phyloP scores from a whole-genome alignment of 2,329 filamentous ascomycete species.

The Tolypocladium nubicola region DNA sequence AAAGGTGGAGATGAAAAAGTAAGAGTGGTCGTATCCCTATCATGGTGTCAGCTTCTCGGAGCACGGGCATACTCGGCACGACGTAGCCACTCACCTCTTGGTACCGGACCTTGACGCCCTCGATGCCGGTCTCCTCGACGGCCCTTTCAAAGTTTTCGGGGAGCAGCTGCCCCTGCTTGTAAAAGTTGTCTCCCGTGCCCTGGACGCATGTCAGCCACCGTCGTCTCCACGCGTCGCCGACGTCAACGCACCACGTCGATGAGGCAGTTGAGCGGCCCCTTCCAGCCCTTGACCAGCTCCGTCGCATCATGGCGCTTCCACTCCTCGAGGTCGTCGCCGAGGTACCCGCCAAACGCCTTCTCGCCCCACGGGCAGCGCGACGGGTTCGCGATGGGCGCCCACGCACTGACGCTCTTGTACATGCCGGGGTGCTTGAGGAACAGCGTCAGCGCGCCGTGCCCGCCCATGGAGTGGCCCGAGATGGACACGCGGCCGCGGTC shows the following conservation, averaged over 20 bases:
- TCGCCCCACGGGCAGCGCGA: conserved; percentile 82
- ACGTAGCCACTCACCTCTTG: conserved; percentile 47
- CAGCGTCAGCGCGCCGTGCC: conserved; percentile 85
- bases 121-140: conserved; percentile 62
- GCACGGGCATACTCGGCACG: not conserved
- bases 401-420: conserved; percentile 84
- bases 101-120: conserved; percentile 68
- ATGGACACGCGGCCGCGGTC: conserved; percentile 67
- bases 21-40: conserved; percentile 89
- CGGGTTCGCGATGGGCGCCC: conserved; percentile 85
- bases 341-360: conserved; percentile 89
- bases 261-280: conserved; percentile 60
- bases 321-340: conserved; percentile 63
- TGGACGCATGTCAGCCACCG: conserved; percentile 16
- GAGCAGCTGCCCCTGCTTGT: conserved; percentile 84
- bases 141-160: conserved; percentile 86
- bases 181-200: conserved; percentile 94
- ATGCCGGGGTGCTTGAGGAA: conserved; percentile 84
- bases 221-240: not conserved
- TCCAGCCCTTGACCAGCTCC: conserved; percentile 71
- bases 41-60: not conserved
- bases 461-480: conserved; percentile 93
- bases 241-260: conserved; percentile 67
- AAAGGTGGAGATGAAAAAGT: conserved; percentile 92
- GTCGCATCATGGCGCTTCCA: conserved; percentile 92